Evolutionary conservation across 805 yeast genomes (phyloP), one percentile per base, ranked within the genome.

Genomic region (Candida rishiriensis): DNA sequence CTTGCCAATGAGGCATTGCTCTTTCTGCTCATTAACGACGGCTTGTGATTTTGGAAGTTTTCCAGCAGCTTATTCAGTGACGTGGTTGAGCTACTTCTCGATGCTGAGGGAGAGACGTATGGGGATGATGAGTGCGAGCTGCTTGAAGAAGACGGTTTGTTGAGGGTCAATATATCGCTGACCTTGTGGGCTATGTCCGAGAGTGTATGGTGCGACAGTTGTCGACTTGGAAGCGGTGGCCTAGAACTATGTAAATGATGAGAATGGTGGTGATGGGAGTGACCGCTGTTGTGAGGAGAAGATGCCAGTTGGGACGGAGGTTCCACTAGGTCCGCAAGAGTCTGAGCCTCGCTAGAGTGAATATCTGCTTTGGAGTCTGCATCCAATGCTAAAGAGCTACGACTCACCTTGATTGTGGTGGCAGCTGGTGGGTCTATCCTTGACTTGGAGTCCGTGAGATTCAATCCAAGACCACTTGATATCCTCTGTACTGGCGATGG

Each of bases 101-200:
- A 55, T 7, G 38, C 41, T 11, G 43, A 29, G 2, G 61, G 59
- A 0, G 61, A 55, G 11, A 38, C 44, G 12, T 38, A 34, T 3
- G 49, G 46, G 6, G 48, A 48, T n/a, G 47, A 34, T 10, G 49
- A 42, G 9, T 30, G 32, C 9, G 14, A 30, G 3, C 34, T 44
- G 6, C 50, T 38, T 34, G 40, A 38, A 14, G 57, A 50, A 17
- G 41, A 46, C 2, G 52, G 46, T 34, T 45, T 47, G 9, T 59
- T 48, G 3, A 47, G 34, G 12, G 59, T 46, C 11, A 61, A 38
- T 15, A 49, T 52, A 10, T 61, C 65, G 3, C 64, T 51, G 18
- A 61, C 53, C 44, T 56, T 60, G 39, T 57, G 60, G 7, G 61
- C 63, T 7, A 60, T 46, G 6, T 61, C 65, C 6, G 65, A 39